Evolutionary conservation across 129 eudicot species (phyloP).

Genomic region (Centella asiatica): DNA sequence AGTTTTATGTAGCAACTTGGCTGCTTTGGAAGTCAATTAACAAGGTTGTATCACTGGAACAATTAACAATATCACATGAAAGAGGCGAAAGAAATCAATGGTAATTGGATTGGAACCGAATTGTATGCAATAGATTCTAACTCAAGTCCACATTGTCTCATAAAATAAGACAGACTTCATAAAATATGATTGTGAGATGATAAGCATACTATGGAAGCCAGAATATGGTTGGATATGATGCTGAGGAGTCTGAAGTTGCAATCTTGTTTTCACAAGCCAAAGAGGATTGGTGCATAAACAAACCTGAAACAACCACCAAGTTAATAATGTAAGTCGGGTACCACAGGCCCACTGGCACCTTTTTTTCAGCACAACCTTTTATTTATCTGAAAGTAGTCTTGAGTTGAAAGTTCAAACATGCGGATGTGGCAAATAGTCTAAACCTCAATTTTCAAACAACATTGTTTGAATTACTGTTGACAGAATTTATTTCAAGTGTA

Average conservation of each 20-base stretch:
- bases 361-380: not conserved
- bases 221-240: constrained; percentile 56
- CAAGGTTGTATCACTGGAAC: not conserved
- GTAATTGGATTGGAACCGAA: not conserved
- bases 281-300: constrained; percentile 86
- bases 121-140: not conserved
- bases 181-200: constrained; percentile 11
- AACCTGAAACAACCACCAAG: constrained; percentile 45
- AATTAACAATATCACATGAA: not conserved
- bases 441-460: no score
- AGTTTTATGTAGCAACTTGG: not conserved
- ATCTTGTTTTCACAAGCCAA: constrained; percentile 99
- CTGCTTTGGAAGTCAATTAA: not conserved
- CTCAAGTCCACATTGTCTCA: not conserved
- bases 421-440: no score
- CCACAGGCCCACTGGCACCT: not conserved
- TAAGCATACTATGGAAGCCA: constrained; percentile 71
- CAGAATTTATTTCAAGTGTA: no score
- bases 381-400: not conserved
- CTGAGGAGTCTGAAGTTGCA: constrained; percentile 97
- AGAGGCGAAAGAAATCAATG: not conserved
- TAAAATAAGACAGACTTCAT: not conserved
- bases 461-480: no score
- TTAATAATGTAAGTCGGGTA: constrained; percentile 3
- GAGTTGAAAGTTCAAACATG: no score